These are phyloP conservation scores for Histomonas meleagridis DNA, from an alignment of 208 protist species.

Conservation along the genomic window DNA sequence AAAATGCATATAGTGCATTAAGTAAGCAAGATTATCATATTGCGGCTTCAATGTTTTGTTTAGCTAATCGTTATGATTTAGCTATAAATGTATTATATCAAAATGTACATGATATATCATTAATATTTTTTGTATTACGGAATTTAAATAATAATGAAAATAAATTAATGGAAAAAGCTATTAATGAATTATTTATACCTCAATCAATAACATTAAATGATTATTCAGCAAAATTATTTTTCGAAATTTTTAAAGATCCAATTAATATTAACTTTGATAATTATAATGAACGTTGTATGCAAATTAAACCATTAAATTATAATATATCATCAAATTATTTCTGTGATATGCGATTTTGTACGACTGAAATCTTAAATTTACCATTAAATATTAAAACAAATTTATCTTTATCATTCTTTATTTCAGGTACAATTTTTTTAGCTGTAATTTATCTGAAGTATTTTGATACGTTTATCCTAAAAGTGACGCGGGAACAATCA, in stretches of 20 bases:
- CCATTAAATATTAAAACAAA: background rate
- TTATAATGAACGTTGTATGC: background rate
- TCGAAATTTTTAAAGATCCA: background rate
- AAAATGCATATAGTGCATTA: slow-evolving; percentile 12
- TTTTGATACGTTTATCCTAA: background rate
- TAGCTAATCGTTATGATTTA: background rate
- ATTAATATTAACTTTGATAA: background rate
- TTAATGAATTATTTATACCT: background rate
- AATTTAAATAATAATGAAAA: background rate
- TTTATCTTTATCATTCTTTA: background rate
- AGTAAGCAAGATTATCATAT: background rate
- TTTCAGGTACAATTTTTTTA: background rate
- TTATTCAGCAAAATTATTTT: background rate
- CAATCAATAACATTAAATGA: background rate
- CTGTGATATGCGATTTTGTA: background rate
- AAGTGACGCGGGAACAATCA: too few relatives aligned
- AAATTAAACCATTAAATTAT: background rate
- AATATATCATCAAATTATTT: background rate
- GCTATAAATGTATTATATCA: background rate
- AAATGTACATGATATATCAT: background rate
- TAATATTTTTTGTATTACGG: background rate
- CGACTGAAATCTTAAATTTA: background rate
- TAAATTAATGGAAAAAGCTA: background rate
- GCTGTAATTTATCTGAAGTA: background rate
- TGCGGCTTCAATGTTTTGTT: slow-evolving; percentile 12